These are phyloP conservation scores for Mitragyna speciosa DNA, from an alignment of 257 asterid species.

Conservation along the genomic window DNA sequence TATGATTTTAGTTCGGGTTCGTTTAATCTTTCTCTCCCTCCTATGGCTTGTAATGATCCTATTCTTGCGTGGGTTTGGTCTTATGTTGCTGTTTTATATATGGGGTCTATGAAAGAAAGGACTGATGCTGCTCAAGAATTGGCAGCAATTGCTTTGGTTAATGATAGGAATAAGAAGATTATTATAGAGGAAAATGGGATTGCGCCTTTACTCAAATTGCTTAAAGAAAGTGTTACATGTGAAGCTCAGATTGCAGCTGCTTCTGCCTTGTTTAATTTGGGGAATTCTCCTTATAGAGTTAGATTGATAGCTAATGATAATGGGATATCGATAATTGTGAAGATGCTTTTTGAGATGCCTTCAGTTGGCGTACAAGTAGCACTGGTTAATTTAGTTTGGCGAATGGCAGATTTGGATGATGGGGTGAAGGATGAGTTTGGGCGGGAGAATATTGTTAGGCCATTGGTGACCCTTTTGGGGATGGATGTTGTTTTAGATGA, in stretches of 20 bases:
- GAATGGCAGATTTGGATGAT: conserved; percentile 42
- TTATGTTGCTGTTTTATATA: conserved; percentile 42
- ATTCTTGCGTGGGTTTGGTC: conserved; percentile 62
- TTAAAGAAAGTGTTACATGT: conserved; percentile 41
- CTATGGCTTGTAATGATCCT: conserved; percentile 53
- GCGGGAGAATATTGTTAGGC: conserved; percentile 53
- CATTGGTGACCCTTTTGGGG: conserved; percentile 44
- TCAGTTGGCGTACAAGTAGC: conserved; percentile 31
- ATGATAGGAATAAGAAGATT: conserved; percentile 37
- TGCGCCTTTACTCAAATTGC: conserved; percentile 51
- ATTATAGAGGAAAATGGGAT: conserved; percentile 54
- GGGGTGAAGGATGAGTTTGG: conserved; percentile 59
- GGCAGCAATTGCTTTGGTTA: conserved; percentile 32
- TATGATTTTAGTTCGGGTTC: conserved; percentile 33
- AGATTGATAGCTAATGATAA: conserved; percentile 25
- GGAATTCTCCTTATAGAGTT: conserved; percentile 39
- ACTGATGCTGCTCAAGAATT: conserved; percentile 46
- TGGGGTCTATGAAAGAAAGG: conserved; percentile 36
- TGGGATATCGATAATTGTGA: conserved; percentile 43
- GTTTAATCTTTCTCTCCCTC: conserved; percentile 41
- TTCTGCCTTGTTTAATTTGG: conserved; percentile 41
- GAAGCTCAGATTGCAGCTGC: conserved; percentile 56
- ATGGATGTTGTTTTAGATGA: conserved; percentile 46
- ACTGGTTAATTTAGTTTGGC: conserved; percentile 41
- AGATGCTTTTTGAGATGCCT: conserved; percentile 37